phyloP scores from a whole-genome alignment of 345 rosid genomes.

The Erucastrum elatum region DNA sequence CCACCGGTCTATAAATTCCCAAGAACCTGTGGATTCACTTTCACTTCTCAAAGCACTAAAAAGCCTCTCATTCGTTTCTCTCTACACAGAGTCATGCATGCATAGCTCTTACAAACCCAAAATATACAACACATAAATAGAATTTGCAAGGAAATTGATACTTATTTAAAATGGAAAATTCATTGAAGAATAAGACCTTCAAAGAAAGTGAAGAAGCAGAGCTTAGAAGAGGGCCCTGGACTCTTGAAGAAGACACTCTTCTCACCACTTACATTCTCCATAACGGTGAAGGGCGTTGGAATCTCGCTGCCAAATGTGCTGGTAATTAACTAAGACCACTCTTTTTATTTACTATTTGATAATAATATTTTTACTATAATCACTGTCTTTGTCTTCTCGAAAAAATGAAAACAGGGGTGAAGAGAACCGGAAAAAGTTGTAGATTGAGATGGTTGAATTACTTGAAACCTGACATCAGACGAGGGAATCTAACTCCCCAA shows the following conservation, averaged over 20 bases:
- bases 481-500: conserved; percentile 81
- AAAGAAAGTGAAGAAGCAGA: conserved; percentile 33
- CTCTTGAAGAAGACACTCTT: conserved; percentile 80
- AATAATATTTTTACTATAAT: background rate
- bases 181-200: conserved; percentile 45
- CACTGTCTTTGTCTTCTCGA: background rate
- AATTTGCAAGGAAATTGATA: background rate
- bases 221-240: conserved; percentile 85
- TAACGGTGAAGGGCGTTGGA: conserved; percentile 95
- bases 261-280: conserved; percentile 63
- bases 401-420: conserved; percentile 49
- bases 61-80: background rate
- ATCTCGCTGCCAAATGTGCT: conserved; percentile 69
- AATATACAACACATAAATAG: background rate
- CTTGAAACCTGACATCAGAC: conserved; percentile 83
- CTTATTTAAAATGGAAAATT: conserved; percentile 5
- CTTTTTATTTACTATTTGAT: background rate
- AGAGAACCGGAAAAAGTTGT: conserved; percentile 92
- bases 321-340: conserved; percentile 40
- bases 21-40: conserved; percentile 32
- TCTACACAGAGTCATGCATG: conserved; percentile 21
- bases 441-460: conserved; percentile 92
- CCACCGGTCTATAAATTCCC: conserved; percentile 32
- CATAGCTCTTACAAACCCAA: conserved; percentile 7
- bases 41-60: conserved; percentile 34